A percentile compares a stretch with the other conserved stretches of the same genome.
Evolutionary conservation across 2,329 filamentous ascomycete genomes (phyloP).

Genomic region (Penicillium sp.): DNA sequence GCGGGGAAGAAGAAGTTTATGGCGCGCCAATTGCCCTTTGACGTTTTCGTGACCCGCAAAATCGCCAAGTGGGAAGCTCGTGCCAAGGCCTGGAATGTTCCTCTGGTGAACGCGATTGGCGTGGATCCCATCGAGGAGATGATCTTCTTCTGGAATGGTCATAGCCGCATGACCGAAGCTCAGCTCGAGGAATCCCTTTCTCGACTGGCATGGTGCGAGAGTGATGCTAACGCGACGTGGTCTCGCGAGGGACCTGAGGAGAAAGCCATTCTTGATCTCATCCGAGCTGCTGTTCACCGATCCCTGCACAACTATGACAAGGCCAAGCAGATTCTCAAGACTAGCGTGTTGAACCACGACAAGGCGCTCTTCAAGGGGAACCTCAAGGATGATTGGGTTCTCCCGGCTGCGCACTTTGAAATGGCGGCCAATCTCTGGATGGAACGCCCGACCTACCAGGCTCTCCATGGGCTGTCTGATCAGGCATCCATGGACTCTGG

Average conservation of each 20-base stretch:
- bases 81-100: conserved; percentile 63
- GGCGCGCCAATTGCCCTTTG: conserved; percentile 84
- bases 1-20: conserved; percentile 87
- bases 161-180: conserved; percentile 69
- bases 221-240: conserved; percentile 57
- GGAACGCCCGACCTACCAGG: conserved; percentile 50
- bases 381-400: conserved; percentile 56
- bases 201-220: conserved; percentile 66
- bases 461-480: conserved; percentile 29
- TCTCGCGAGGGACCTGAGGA: conserved; percentile 57
- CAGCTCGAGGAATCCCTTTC: conserved; percentile 64
- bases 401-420: conserved; percentile 82
- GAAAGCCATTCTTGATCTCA: conserved; percentile 63
- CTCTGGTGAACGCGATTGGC: conserved; percentile 76
- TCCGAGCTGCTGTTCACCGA: conserved; percentile 65
- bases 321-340: conserved; percentile 63
- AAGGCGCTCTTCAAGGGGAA: conserved; percentile 52
- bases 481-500: neutral
- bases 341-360: conserved; percentile 61
- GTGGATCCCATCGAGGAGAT: conserved; percentile 83
- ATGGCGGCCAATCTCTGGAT: conserved; percentile 78
- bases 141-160: conserved; percentile 90
- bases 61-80: conserved; percentile 83
- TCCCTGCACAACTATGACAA: conserved; percentile 62
- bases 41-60: conserved; percentile 80